These are phyloP conservation scores for Kondoa subrosea DNA, from an alignment of 768 basidiomycete species.

Conservation along the genomic window DNA sequence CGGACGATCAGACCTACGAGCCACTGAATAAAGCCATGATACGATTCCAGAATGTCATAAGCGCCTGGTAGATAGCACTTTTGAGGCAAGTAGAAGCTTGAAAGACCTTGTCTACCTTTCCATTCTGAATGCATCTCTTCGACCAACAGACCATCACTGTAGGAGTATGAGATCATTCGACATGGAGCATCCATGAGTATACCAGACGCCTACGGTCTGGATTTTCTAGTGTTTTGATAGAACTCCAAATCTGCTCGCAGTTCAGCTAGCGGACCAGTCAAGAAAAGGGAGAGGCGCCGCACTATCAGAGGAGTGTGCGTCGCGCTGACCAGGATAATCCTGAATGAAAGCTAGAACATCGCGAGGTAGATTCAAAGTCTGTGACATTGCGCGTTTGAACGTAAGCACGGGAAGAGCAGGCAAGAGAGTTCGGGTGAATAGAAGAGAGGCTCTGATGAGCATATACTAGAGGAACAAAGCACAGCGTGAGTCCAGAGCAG, in stretches of 20 bases:
- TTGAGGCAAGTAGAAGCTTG: no score
- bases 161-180: constrained; percentile 32
- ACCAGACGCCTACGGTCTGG: constrained; percentile 25
- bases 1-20: constrained; percentile 36
- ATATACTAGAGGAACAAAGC: no score
- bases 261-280: neutral
- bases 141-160: constrained; percentile 41
- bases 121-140: constrained; percentile 50
- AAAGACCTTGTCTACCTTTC: constrained; percentile 46
- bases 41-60: constrained; percentile 47
- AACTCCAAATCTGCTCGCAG: constrained; percentile 38
- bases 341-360: constrained; percentile 47
- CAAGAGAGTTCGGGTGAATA: neutral
- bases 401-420: neutral
- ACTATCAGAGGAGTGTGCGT: constrained; percentile 36
- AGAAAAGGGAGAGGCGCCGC: neutral
- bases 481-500: no score
- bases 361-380: neutral
- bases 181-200: neutral
- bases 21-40: constrained; percentile 65
- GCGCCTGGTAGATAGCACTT: no score
- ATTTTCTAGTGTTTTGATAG: constrained; percentile 44
- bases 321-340: constrained; percentile 38
- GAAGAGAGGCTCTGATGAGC: neutral
- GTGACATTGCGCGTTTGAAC: no score